Evolutionary conservation across 2,329 filamentous ascomycete genomes (phyloP), one percentile per base, ranked within the genome.

Genomic region (Lojkania enalia): DNA sequence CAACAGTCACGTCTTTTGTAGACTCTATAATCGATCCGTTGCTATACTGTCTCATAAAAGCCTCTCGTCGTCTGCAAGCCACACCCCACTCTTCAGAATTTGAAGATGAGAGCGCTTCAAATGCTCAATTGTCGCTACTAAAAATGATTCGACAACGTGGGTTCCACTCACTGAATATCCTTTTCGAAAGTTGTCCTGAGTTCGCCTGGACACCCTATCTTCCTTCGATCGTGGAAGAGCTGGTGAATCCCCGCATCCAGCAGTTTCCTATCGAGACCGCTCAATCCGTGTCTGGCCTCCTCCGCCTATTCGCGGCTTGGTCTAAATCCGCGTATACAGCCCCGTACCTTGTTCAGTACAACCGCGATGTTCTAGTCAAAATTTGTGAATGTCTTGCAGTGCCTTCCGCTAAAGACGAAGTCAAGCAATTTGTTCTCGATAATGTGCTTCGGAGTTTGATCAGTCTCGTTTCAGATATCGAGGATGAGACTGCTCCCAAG

Each of bases 231-330:
- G 82, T 94, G 41, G 74, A 80, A 20, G 85, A 96, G 61, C 74
- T 95, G 19, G 78, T 99, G 35, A 83, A 82, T 39, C 89, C 89
- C 14, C 81, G 90, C 53, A 75, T 97, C 14, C 80, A 86, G 2
- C 88, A 87, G 45, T 81, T 99, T 42, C 83, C 90, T 0, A 77
- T 81, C 4, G 94, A 99, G 72, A 96, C 89, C 32, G 87, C 90
- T 0, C 91, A 99, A 64, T 89, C 90, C 12, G 77, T 96, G 5
- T 97, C 94, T 2, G 88, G 86, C 13, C 80, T 90, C 30, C 79
- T 96, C 49, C 85, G 86, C 51, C 76, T 99, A 4, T 83, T 99
- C 51, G 84, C 83, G 3, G 87, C 87, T 1, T 96, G 92, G 88
- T 85, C 89, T 3, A 80, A 80, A 46, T 78, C 86, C 16, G 76